Evolutionary conservation across 768 basidiomycete species (phyloP).

Genomic region (Podaxis carcinomalis): DNA sequence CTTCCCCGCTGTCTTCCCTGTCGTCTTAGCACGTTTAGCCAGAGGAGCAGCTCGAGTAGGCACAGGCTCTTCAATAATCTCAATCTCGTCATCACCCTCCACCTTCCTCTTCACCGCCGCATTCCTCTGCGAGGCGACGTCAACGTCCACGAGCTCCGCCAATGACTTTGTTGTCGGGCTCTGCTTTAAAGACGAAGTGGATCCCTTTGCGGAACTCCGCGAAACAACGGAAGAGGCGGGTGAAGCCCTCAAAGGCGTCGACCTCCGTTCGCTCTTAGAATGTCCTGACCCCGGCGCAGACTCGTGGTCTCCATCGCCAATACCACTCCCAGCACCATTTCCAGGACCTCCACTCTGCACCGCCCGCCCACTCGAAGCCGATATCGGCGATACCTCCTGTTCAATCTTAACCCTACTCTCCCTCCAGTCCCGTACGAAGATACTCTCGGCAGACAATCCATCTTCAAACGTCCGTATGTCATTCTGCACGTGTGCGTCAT

Average conservation of each 20-base stretch:
- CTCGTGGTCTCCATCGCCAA: constrained; percentile 19
- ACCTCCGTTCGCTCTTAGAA: constrained; percentile 11
- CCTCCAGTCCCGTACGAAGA: constrained; percentile 75
- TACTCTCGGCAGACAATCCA: constrained; percentile 52
- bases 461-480: constrained; percentile 64
- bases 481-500: constrained; percentile 32
- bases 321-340: constrained; percentile 4
- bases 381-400: constrained; percentile 20
- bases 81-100: constrained; percentile 44
- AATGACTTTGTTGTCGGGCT: constrained; percentile 40
- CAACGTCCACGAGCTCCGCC: constrained; percentile 42
- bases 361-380: constrained; percentile 18
- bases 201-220: constrained; percentile 43
- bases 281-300: constrained; percentile 11
- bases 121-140: constrained; percentile 24
- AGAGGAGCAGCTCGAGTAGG: constrained; percentile 16
- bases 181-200: constrained; percentile 46
- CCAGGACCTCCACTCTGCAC: constrained; percentile 8
- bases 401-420: constrained; percentile 56
- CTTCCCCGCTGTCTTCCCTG: constrained; percentile 15
- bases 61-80: constrained; percentile 45
- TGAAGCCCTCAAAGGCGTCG: constrained; percentile 28
- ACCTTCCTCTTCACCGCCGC: constrained; percentile 49
- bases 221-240: constrained; percentile 40
- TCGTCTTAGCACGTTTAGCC: constrained; percentile 29